These are phyloP conservation scores for Citrus inodora DNA, from an alignment of 345 rosid species.

Conservation along the genomic window DNA sequence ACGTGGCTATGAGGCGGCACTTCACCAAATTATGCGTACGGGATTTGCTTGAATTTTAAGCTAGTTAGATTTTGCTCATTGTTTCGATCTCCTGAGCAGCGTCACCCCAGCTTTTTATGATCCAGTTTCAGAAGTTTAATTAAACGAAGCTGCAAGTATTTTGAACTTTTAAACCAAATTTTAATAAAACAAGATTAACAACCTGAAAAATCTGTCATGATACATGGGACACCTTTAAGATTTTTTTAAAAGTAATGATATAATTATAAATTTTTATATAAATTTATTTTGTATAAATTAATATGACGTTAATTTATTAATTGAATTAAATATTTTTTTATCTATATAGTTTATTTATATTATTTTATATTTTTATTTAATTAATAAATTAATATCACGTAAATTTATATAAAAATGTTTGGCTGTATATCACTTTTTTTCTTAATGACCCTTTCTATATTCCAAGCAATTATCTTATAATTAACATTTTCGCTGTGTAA, in stretches of 20 bases:
- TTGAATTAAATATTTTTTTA: too few relatives aligned
- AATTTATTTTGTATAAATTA: too few relatives aligned
- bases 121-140: background rate
- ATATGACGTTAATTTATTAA: rapidly evolving
- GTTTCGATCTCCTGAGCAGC: background rate
- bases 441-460: too few relatives aligned
- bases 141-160: background rate
- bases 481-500: background rate
- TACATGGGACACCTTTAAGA: background rate
- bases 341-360: rapidly evolving
- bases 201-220: background rate
- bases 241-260: background rate
- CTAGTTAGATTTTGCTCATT: background rate
- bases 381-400: too few relatives aligned
- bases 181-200: too few relatives aligned
- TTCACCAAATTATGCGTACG: background rate
- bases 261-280: too few relatives aligned
- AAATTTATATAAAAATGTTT: too few relatives aligned
- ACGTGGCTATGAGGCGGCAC: background rate
- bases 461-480: background rate
- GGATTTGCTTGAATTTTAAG: conserved; percentile 19
- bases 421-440: background rate
- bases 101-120: background rate
- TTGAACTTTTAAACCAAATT: background rate
- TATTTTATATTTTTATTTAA: too few relatives aligned